phyloP scores from a whole-genome alignment of 2,329 filamentous ascomycete species.

The Colletotrichum tropicicola region DNA sequence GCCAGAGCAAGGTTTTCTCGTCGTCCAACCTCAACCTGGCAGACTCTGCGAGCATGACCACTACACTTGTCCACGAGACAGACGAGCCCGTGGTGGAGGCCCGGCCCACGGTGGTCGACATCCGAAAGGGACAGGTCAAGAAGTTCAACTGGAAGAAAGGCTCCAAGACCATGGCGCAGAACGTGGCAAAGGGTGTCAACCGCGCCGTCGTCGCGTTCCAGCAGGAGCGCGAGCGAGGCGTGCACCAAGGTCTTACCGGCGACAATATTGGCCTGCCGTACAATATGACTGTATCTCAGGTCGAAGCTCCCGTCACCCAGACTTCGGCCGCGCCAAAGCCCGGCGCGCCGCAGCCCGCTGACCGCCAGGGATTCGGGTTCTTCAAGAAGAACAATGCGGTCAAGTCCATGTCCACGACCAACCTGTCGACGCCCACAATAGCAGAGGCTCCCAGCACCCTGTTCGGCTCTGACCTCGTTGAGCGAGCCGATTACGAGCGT shows the following conservation, averaged over 20 bases:
- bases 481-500: constrained; percentile 88
- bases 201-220: constrained; percentile 83
- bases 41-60: constrained; percentile 63
- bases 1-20: constrained; percentile 59
- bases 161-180: constrained; percentile 91
- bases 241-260: constrained; percentile 62
- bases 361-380: constrained; percentile 74
- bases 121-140: constrained; percentile 91
- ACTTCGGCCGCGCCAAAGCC: constrained; percentile 20
- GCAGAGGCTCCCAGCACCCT: constrained; percentile 69
- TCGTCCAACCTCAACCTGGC: constrained; percentile 58
- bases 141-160: constrained; percentile 99
- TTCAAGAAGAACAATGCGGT: constrained; percentile 68
- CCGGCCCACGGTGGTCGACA: constrained; percentile 93
- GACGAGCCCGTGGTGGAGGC: constrained; percentile 75
- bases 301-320: constrained; percentile 45
- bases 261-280: constrained; percentile 77
- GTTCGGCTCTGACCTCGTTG: constrained; percentile 89
- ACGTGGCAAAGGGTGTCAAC: constrained; percentile 93
- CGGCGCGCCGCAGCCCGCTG: neutral
- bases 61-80: constrained; percentile 67
- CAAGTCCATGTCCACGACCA: constrained; percentile 58
- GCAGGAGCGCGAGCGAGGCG: constrained; percentile 64
- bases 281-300: constrained; percentile 69
- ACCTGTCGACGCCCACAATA: constrained; percentile 45